These are phyloP conservation scores for Leccinum longicurvipes DNA, from an alignment of 768 basidiomycete species.

Conservation along the genomic window DNA sequence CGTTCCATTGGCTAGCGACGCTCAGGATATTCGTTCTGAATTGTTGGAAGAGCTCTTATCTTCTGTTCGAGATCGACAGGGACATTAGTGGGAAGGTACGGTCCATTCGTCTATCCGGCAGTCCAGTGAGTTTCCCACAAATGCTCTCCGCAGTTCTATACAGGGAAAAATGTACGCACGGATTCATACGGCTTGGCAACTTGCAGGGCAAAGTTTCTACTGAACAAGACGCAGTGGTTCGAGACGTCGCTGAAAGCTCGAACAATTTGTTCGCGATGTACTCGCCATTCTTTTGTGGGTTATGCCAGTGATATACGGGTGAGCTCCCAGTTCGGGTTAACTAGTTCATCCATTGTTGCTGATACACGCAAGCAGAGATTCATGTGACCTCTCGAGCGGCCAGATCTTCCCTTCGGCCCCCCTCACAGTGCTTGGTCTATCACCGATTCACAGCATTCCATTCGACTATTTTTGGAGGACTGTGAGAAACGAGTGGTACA, in stretches of 20 bases:
- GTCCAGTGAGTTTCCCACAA: neutral
- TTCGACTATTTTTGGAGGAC: neutral
- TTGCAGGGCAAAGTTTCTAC: neutral
- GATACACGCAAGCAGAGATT: neutral
- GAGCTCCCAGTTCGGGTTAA: neutral
- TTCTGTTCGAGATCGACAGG: neutral
- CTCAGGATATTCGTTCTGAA: too few relatives aligned
- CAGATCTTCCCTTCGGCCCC: neutral
- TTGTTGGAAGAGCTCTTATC: too few relatives aligned
- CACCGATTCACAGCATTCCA: neutral
- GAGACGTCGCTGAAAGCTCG: neutral
- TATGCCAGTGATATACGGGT: neutral
- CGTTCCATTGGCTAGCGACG: neutral
- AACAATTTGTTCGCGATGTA: neutral
- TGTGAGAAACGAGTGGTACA: neutral
- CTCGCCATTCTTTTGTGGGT: neutral
- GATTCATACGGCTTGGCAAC: neutral
- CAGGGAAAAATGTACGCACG: neutral
- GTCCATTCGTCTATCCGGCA: neutral
- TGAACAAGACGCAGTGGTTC: neutral
- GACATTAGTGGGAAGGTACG: too few relatives aligned
- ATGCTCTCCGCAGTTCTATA: neutral
- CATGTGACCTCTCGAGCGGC: conserved; percentile 5
- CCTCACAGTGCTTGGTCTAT: neutral
- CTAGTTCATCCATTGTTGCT: neutral